Percentiles rank a stretch among this genome's conserved stretches.
These are phyloP conservation scores for Ambrosia hybrid DNA, from an alignment of 140 eudicot species.

Conservation along the genomic window DNA sequence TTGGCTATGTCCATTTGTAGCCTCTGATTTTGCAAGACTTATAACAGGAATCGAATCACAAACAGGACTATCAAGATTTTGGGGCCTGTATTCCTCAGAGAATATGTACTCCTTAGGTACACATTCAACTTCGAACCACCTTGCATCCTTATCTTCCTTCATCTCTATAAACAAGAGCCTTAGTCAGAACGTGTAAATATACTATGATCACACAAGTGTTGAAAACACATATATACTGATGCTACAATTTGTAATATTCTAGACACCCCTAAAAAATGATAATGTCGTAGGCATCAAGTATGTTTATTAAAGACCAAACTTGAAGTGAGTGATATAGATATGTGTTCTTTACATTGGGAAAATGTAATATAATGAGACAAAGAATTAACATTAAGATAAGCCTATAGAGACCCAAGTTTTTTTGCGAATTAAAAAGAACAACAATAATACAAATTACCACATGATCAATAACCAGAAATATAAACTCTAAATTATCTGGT, in stretches of 20 bases:
- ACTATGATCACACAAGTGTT: constrained; percentile 24
- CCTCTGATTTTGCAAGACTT: constrained; percentile 24
- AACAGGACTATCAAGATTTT: constrained; percentile 33
- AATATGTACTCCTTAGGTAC: constrained; percentile 38
- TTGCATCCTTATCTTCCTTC: constrained; percentile 29
- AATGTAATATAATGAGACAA: constrained; percentile 20
- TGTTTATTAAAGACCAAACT: constrained; percentile 19
- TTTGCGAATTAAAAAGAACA: constrained; percentile 24
- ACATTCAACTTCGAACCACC: constrained; percentile 36
- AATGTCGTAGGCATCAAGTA: constrained; percentile 9
- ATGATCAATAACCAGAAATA: constrained; percentile 5
- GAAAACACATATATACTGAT: background rate
- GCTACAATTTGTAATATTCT: constrained; percentile 34
- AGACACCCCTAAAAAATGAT: constrained; percentile 27
- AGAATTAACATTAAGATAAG: constrained; percentile 21
- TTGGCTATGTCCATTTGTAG: constrained; percentile 21
- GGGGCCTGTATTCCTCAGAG: constrained; percentile 36
- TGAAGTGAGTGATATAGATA: constrained; percentile 32
- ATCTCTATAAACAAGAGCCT: constrained; percentile 11
- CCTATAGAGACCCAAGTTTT: constrained; percentile 25
- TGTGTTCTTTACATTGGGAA: constrained; percentile 33
- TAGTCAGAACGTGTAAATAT: constrained; percentile 11
- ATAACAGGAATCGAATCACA: constrained; percentile 46
- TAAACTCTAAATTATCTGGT: background rate
- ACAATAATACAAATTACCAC: constrained; percentile 20